Percentiles rank a stretch among this genome's conserved stretches.
These are phyloP conservation scores for Plantago elongata DNA, from an alignment of 257 asterid genomes.

Conservation along the genomic window DNA sequence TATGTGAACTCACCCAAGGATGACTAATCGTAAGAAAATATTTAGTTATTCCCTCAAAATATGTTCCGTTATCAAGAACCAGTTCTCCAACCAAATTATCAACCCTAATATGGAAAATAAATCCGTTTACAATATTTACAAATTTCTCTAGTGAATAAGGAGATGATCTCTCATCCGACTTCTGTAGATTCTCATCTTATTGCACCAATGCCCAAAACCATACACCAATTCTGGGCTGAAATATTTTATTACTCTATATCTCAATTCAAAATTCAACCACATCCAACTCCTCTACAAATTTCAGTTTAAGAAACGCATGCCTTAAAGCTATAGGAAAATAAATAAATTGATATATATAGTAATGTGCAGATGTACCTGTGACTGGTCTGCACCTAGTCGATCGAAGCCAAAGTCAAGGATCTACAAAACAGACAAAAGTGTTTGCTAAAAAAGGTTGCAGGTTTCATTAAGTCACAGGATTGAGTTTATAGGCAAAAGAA, in stretches of 20 bases:
- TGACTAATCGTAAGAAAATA: no score
- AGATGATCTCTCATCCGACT: no score
- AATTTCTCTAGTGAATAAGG: no score
- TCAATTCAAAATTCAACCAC: slow-evolving; percentile 9
- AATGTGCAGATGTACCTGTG: slow-evolving; percentile 54
- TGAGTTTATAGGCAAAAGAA: slow-evolving; percentile 5
- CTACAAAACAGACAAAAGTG: slow-evolving; percentile 41
- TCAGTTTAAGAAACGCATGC: slow-evolving; percentile 8
- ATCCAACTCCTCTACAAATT: slow-evolving; percentile 5
- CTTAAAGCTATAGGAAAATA: neutral
- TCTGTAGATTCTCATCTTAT: neutral
- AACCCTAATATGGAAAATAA: no score
- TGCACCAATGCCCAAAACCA: slow-evolving; percentile 8
- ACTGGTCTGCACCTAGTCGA: slow-evolving; percentile 93
- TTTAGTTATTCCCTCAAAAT: no score
- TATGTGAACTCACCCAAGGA: no score
- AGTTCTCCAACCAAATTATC: no score
- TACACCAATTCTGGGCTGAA: neutral
- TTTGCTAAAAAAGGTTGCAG: slow-evolving; percentile 18
- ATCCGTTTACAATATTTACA: no score
- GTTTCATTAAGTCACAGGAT: slow-evolving; percentile 17
- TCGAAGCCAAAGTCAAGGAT: slow-evolving; percentile 95
- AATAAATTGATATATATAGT: slow-evolving; percentile 6
- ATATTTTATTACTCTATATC: neutral
- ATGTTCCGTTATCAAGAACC: no score